Evolutionary conservation across 345 rosid genomes (phyloP).

Genomic region (Kandelia obovata): DNA sequence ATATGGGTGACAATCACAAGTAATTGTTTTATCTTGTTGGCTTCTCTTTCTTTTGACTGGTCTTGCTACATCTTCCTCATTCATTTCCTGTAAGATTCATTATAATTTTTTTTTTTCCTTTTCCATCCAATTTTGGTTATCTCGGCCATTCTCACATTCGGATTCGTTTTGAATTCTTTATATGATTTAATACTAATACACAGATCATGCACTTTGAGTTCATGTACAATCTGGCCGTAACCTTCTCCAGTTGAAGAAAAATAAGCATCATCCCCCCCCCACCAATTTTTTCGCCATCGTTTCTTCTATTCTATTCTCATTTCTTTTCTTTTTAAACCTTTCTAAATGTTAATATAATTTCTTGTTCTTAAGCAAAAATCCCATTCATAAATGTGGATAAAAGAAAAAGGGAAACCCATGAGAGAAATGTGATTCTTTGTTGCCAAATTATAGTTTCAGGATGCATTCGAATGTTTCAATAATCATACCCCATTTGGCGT

Average conservation of each 20-base stretch:
- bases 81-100: slow-evolving; percentile 35
- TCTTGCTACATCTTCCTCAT: slow-evolving; percentile 30
- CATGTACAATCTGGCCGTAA: slow-evolving; percentile 42
- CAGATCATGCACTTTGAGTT: slow-evolving; percentile 46
- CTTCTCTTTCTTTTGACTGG: slow-evolving; percentile 30
- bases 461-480: too few relatives aligned
- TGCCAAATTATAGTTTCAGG: too few relatives aligned
- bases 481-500: too few relatives aligned
- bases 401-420: too few relatives aligned
- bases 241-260: slow-evolving; percentile 60
- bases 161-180: neutral
- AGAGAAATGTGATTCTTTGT: neutral
- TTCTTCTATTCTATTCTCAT: neutral
- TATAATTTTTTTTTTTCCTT: neutral
- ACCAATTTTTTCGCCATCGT: neutral
- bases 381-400: too few relatives aligned
- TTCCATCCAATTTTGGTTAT: neutral
- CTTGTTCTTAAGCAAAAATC: too few relatives aligned
- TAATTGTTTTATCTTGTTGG: slow-evolving; percentile 22
- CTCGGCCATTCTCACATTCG: neutral
- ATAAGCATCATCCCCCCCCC: slow-evolving; percentile 22
- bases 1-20: slow-evolving; percentile 3
- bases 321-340: neutral
- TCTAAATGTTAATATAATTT: neutral
- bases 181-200: neutral